Base-by-base conservation (phyloP, 129 eudicot genomes). In the Calendula officinalis region DNA sequence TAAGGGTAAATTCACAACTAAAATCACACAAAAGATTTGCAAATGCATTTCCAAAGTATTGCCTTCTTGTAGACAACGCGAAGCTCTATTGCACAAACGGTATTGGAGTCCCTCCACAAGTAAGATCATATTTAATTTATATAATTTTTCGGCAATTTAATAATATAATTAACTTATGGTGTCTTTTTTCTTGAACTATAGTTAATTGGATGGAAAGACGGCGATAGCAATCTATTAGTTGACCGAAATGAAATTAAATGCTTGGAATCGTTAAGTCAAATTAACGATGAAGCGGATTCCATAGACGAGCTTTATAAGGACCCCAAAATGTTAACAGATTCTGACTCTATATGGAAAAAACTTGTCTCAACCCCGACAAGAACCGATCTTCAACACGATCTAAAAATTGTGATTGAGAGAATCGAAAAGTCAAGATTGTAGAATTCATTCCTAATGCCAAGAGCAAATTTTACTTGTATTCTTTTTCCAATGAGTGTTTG, bases 1-100 rank as follows among this genome's bases (percentile, higher is more conserved):
- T 91, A 66, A 85, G 98, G 66, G 96, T 91, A 56, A 83, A 85
- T 44, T 81, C 98, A 67, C 98, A 91, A 60, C 9, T 91, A 63
- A 85, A 81, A 77, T 91, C 98, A 58, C 98, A 91, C 89, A 80
- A 85, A 79, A 91, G 95, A 66, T 91, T 91, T 57, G 96, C 98
- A 14, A 83, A 5, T 64, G 98, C 91, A 65, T 91, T 91, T 66
- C 78, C 72, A 52, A 82, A 47, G 14, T 91, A 88, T 75, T 87
- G 86, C 39, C 67, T 22, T 34, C 86, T 87, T 66, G 98, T 91
- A 1, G 96, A 91, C 46, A 84, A 75, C 66, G 96, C 96, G 1
- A 83, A 75, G 75, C 88, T 91, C 16, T 91, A 82, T 60, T 84
- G 87, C 80, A 91, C 98, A 58, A 85, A 85, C 67, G 82, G 73